Percentiles rank a stretch among this genome's conserved stretches.
Conservation (phyloP, 108 stramenopile genomes). For the Cyclostephanos invisitatus region DNA sequence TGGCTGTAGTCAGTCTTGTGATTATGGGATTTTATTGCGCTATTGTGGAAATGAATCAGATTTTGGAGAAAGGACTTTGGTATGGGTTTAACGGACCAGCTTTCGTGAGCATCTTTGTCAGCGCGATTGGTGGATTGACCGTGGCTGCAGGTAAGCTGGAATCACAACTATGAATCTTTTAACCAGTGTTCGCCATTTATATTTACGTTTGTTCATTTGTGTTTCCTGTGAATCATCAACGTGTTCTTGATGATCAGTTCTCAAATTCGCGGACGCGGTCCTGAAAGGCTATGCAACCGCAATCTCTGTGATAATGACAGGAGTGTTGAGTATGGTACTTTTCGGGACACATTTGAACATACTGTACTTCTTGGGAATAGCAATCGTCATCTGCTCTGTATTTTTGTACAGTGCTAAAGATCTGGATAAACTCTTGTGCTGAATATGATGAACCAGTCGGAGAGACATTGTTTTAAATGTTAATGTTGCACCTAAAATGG, state of each 20-base stretch:
- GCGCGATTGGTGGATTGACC: constrained; percentile 70
- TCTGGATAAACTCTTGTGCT: constrained; percentile 41
- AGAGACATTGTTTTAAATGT: background rate
- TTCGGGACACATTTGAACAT: constrained; percentile 47
- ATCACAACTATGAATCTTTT: background rate
- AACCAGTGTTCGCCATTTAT: background rate
- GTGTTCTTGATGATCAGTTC: constrained; percentile 33
- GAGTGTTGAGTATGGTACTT: constrained; percentile 67
- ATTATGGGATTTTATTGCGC: constrained; percentile 62
- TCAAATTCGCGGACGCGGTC: constrained; percentile 91
- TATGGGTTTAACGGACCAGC: constrained; percentile 53
- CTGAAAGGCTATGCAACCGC: constrained; percentile 95
- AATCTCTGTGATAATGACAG: constrained; percentile 85
- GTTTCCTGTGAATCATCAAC: background rate
- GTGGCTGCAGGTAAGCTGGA: constrained; percentile 57
- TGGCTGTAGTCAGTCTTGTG: constrained; percentile 70
- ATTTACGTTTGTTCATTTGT: constrained; percentile 1
- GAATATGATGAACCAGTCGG: background rate
- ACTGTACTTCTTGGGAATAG: constrained; percentile 52
- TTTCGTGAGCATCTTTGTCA: constrained; percentile 46
- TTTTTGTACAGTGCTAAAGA: constrained; percentile 43
- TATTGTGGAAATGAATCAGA: constrained; percentile 35
- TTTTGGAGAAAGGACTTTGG: constrained; percentile 44
- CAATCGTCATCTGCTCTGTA: constrained; percentile 49
- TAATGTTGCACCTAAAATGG: background rate